Evolutionary conservation across 768 basidiomycete species (phyloP).

Genomic region (Wakefieldia striispora): DNA sequence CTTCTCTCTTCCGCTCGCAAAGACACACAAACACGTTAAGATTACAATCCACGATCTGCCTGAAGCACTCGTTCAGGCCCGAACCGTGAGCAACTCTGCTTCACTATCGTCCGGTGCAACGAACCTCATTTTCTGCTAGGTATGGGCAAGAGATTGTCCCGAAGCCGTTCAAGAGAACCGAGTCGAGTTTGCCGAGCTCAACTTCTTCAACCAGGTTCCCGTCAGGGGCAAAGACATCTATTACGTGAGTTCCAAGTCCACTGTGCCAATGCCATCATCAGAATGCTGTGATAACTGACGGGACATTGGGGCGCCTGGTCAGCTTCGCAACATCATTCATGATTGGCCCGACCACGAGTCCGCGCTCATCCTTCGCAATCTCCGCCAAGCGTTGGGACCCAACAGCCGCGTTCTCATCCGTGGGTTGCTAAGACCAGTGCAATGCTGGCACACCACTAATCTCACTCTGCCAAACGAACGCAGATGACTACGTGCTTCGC

Average conservation of each 20-base stretch:
- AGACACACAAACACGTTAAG: constrained; percentile 26
- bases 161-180: constrained; percentile 13
- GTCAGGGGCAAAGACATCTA: constrained; percentile 22
- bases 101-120: neutral
- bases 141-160: constrained; percentile 12
- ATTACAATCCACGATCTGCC: constrained; percentile 33
- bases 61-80: constrained; percentile 20
- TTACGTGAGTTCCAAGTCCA: constrained; percentile 12
- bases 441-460: too few relatives aligned
- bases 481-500: constrained; percentile 25
- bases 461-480: neutral
- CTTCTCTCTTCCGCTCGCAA: constrained; percentile 28
- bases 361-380: constrained; percentile 25
- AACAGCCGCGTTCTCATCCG: constrained; percentile 33
- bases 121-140: neutral
- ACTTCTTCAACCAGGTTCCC: constrained; percentile 24
- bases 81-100: constrained; percentile 4
- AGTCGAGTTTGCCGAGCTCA: constrained; percentile 18
- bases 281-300: too few relatives aligned
- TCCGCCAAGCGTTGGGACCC: constrained; percentile 30
- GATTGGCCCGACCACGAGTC: constrained; percentile 35
- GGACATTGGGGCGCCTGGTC: neutral
- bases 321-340: constrained; percentile 29
- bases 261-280: too few relatives aligned
- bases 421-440: constrained; percentile 6